Base-by-base conservation (phyloP, 345 rosid genomes). In the Populus alba region DNA sequence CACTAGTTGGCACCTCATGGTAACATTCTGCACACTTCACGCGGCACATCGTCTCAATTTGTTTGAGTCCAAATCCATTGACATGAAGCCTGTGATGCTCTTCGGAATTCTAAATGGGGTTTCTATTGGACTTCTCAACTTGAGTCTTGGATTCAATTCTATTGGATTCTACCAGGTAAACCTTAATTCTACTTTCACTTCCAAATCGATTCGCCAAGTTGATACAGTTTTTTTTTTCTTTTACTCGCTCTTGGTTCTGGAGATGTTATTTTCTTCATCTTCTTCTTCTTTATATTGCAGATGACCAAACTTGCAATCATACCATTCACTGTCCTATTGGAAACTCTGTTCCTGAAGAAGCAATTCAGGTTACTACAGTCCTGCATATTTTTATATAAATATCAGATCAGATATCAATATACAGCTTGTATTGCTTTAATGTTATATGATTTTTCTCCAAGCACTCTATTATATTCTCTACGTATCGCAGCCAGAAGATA, bases 291-390 rank as follows among this genome's bases (percentile, higher is more conserved):
- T 68, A 38, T n/a, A 3, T 78, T 79, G 75, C 91, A 94, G 98
- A 96, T 96, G 99, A 96, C 99, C 25, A 96, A 96, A 80, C 94
- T 96, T 82, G 97, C 99, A 70, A 96, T 96, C 76, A 96, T 96
- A 71, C 99, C 99, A 67, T 96, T 96, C 90, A 96, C 99, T 57
- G 98, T 96, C 11, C 74, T 94, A 70, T 77, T 96, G 87, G 99
- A 96, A 89, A 96, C 99, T 39, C 71, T 96, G 72, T 96, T 96
- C 87, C 81, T 94, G 38, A 92, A 94, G 70, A 96, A 94, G 85
- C 91, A 92, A 77, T 96, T 96, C 87, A 96, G 99, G 99, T 96
- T 75, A 74, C 39, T 38, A 38, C 39, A 38, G 8, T 43, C 47
- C 12, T 43, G 12, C 47, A 41, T 43, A 3, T 11, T 43, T 43